Evolutionary conservation across 2,329 filamentous ascomycete genomes (phyloP).

Genomic region (Cladosporium sp.): DNA sequence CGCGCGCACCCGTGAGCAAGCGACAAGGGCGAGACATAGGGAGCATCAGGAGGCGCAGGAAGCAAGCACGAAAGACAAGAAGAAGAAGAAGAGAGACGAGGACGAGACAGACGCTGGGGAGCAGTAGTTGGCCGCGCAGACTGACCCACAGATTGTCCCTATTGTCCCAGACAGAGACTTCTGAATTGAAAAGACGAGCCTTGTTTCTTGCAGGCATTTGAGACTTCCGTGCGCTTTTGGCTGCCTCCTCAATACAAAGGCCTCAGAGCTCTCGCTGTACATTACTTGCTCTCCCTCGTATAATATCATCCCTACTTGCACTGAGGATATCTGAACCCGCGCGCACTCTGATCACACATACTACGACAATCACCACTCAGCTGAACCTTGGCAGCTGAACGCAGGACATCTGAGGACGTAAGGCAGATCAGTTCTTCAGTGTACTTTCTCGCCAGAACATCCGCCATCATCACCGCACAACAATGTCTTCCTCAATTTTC

Average conservation of each 20-base stretch:
- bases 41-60: conserved; percentile 10
- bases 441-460: not conserved
- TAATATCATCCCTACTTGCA: conserved; percentile 18
- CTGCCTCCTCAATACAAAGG: conserved; percentile 17
- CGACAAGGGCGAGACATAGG: conserved; percentile 15
- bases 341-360: conserved; percentile 12
- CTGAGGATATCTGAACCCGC: conserved; percentile 16
- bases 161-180: conserved; percentile 22
- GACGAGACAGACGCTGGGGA: conserved; percentile 5
- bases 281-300: conserved; percentile 19
- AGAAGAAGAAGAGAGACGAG: conserved; percentile 1
- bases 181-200: conserved; percentile 20
- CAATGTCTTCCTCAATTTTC: conserved; percentile 95
- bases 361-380: conserved; percentile 4
- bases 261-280: conserved; percentile 20
- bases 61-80: conserved; percentile 10
- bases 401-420: not conserved
- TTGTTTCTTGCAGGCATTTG: conserved; percentile 19
- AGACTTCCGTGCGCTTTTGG: conserved; percentile 20
- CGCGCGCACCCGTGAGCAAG: conserved; percentile 11
- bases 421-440: not conserved
- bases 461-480: conserved; percentile 37
- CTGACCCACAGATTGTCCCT: conserved; percentile 20
- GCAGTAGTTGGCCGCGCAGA: conserved; percentile 14
- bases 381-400: conserved; percentile 5